These are phyloP conservation scores for Kewa caespitosa DNA, from an alignment of 179 eudicot genomes.

Conservation along the genomic window DNA sequence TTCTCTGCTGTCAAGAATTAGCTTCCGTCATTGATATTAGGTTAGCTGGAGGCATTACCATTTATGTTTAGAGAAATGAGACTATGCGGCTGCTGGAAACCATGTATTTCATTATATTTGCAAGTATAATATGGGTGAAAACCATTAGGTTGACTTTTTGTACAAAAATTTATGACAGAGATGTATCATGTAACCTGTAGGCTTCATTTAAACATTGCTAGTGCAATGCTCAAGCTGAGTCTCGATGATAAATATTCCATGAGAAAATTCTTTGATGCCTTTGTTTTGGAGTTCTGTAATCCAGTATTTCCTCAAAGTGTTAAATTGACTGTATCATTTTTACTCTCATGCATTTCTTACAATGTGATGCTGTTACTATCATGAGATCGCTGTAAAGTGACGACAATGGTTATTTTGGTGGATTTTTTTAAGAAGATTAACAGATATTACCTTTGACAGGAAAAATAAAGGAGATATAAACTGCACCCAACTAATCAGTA, in stretches of 20 bases:
- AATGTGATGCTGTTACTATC: no score
- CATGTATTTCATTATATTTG: neutral
- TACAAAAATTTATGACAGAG: neutral
- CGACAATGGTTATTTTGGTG: no score
- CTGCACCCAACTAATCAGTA: no score
- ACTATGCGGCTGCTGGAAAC: neutral
- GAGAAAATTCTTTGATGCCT: neutral
- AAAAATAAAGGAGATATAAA: no score
- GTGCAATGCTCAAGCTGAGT: neutral
- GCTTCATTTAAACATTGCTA: neutral
- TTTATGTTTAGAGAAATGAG: neutral
- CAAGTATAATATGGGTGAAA: neutral
- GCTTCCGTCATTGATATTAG: neutral
- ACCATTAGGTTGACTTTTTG: constrained; percentile 7
- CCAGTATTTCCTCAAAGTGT: no score
- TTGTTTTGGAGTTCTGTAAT: neutral
- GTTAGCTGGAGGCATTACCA: neutral
- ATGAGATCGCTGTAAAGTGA: no score
- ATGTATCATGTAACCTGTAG: neutral
- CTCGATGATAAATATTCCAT: neutral
- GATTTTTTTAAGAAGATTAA: no score
- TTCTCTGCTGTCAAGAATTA: constrained; percentile 13
- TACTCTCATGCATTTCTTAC: no score
- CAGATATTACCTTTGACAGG: no score
- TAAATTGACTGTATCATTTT: no score